Evolutionary conservation across 805 yeast genomes (phyloP).

Genomic region (Candida odintsovae): DNA sequence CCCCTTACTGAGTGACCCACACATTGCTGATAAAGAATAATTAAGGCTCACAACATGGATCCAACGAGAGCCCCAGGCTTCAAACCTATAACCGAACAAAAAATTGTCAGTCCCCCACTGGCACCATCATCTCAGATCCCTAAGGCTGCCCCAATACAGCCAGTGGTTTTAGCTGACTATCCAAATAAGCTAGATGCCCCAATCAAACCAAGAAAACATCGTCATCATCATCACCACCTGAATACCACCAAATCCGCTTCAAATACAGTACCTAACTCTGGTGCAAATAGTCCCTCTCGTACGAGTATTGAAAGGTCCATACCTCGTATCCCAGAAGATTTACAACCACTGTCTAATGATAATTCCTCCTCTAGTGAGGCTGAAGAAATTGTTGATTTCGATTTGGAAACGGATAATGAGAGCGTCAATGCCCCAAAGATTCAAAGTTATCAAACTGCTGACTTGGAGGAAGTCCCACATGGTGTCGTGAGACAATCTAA

Average conservation of each 20-base stretch:
- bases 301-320: slow-evolving; percentile 27
- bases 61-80: slow-evolving; percentile 91
- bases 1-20: not conserved
- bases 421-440: slow-evolving; percentile 25
- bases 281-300: slow-evolving; percentile 9
- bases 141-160: slow-evolving; percentile 68
- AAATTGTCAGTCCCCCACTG: slow-evolving; percentile 53
- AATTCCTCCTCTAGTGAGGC: slow-evolving; percentile 33
- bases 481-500: slow-evolving; percentile 88
- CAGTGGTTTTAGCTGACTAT: slow-evolving; percentile 70
- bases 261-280: slow-evolving; percentile 5
- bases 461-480: slow-evolving; percentile 94
- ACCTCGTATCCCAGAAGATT: slow-evolving; percentile 52
- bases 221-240: slow-evolving; percentile 18
- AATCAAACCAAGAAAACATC: slow-evolving; percentile 37
- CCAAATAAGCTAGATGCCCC: slow-evolving; percentile 73
- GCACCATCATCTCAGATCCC: slow-evolving; percentile 70
- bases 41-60: slow-evolving; percentile 81
- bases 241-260: not conserved
- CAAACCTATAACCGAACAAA: slow-evolving; percentile 72
- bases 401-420: slow-evolving; percentile 11
- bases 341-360: slow-evolving; percentile 46
- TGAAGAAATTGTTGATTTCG: slow-evolving; percentile 12
- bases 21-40: too few relatives aligned
- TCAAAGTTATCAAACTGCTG: slow-evolving; percentile 68